A percentile compares a stretch with the other conserved stretches of the same genome.
phyloP scores from a whole-genome alignment of 2,329 filamentous ascomycete genomes.

The Hawksworthiomyces lignivorus region DNA sequence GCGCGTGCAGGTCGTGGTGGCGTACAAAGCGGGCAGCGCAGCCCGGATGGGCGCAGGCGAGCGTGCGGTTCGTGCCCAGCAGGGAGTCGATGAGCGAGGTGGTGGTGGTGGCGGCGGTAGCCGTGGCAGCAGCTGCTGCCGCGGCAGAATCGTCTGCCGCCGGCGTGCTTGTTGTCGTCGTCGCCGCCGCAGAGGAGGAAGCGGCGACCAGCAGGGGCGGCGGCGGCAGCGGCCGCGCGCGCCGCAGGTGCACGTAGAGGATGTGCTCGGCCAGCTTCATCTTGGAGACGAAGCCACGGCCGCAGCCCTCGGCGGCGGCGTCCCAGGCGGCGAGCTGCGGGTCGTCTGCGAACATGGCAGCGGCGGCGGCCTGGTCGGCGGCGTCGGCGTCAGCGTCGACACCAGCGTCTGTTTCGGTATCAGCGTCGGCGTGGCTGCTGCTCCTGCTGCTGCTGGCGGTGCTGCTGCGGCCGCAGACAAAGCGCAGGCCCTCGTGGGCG shows the following conservation, averaged over 20 bases:
- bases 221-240: slow-evolving; percentile 32
- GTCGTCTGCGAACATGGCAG: slow-evolving; percentile 31
- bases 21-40: slow-evolving; percentile 42
- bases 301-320: slow-evolving; percentile 57
- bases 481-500: slow-evolving; percentile 69
- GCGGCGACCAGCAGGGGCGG: slow-evolving; percentile 15
- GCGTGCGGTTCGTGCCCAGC: slow-evolving; percentile 31
- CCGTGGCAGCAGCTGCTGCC: slow-evolving; percentile 18
- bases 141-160: slow-evolving; percentile 36
- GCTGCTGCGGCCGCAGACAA: slow-evolving; percentile 67
- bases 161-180: slow-evolving; percentile 32
- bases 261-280: slow-evolving; percentile 76
- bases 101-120: no score
- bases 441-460: not conserved
- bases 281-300: slow-evolving; percentile 68
- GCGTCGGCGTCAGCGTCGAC: not conserved
- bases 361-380: not conserved
- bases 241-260: slow-evolving; percentile 69
- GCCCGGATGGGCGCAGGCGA: slow-evolving; percentile 33
- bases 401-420: not conserved
- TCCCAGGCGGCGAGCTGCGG: slow-evolving; percentile 56
- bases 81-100: not conserved
- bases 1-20: slow-evolving; percentile 41
- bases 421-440: not conserved
- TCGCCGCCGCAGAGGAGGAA: slow-evolving; percentile 14